A percentile compares a stretch with the other conserved stretches of the same genome.
These are phyloP conservation scores for Mycena polygramma DNA, from an alignment of 768 basidiomycete species.

Conservation along the genomic window DNA sequence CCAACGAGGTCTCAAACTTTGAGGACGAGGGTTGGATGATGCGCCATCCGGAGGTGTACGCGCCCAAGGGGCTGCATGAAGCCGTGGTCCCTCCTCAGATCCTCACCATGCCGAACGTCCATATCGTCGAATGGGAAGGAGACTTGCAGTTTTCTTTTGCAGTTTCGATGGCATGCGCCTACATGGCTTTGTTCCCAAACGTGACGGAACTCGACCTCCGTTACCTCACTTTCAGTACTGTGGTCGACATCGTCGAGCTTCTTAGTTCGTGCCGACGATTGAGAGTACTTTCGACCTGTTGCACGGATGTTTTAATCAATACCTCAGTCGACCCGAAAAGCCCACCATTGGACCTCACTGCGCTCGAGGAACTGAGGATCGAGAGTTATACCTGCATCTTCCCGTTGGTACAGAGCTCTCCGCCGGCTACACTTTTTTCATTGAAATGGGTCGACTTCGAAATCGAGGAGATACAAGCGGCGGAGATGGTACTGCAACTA, in stretches of 20 bases:
- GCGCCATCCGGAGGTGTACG: neutral
- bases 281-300: neutral
- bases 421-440: neutral
- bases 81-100: neutral
- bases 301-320: too few relatives aligned
- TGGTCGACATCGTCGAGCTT: neutral
- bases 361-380: neutral
- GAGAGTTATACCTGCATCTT: neutral
- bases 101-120: conserved; percentile 6
- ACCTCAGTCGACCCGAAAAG: too few relatives aligned
- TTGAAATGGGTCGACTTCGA: neutral
- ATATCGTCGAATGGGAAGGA: neutral
- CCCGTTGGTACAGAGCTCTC: neutral
- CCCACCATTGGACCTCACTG: neutral
- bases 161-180: neutral
- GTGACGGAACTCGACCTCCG: neutral
- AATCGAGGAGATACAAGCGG: neutral
- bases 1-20: neutral
- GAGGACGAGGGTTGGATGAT: neutral
- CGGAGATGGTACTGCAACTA: neutral
- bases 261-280: neutral
- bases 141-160: neutral
- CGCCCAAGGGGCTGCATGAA: neutral
- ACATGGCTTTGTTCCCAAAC: conserved; percentile 8
- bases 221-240: accelerated